phyloP scores from a whole-genome alignment of 257 asterid species.

The Lithospermum erythrorhizon region DNA sequence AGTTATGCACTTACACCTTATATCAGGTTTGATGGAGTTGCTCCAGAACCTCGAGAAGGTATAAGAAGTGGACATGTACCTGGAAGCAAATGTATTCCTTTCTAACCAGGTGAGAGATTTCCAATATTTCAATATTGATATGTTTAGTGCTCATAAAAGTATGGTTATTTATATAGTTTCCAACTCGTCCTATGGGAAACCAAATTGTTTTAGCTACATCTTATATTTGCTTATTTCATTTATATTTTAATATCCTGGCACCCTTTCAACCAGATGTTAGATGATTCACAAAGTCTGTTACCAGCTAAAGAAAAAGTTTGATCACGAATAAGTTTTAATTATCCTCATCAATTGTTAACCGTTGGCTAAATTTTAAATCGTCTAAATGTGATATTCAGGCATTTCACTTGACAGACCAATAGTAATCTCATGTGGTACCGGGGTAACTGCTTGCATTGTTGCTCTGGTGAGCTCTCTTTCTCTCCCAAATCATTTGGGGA shows the following conservation, averaged over 20 bases:
- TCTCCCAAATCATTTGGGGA: neutral
- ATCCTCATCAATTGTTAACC: neutral
- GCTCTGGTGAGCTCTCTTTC: slow-evolving; percentile 47
- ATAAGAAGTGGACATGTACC: slow-evolving; percentile 86
- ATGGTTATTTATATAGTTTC: too few relatives aligned
- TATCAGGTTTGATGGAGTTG: slow-evolving; percentile 76
- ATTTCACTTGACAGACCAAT: slow-evolving; percentile 63
- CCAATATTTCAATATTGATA: too few relatives aligned
- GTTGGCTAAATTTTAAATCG: slow-evolving; percentile 1
- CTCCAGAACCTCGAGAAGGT: slow-evolving; percentile 97
- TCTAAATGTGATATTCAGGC: slow-evolving; percentile 28
- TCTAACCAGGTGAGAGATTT: slow-evolving; percentile 44
- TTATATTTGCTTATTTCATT: neutral
- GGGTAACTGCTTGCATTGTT: slow-evolving; percentile 91
- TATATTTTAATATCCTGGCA: slow-evolving; percentile 4
- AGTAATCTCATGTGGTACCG: slow-evolving; percentile 81
- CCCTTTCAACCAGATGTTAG: slow-evolving; percentile 84
- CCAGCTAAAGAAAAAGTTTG: slow-evolving; percentile 72
- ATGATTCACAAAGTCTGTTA: slow-evolving; percentile 69
- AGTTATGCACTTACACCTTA: slow-evolving; percentile 5
- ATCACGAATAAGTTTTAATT: slow-evolving; percentile 19
- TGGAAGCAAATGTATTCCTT: slow-evolving; percentile 89
- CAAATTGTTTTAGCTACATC: too few relatives aligned
- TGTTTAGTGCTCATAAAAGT: too few relatives aligned
- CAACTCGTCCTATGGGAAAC: too few relatives aligned